These are phyloP conservation scores for Salix exigua DNA, from an alignment of 345 rosid genomes.

Conservation along the genomic window DNA sequence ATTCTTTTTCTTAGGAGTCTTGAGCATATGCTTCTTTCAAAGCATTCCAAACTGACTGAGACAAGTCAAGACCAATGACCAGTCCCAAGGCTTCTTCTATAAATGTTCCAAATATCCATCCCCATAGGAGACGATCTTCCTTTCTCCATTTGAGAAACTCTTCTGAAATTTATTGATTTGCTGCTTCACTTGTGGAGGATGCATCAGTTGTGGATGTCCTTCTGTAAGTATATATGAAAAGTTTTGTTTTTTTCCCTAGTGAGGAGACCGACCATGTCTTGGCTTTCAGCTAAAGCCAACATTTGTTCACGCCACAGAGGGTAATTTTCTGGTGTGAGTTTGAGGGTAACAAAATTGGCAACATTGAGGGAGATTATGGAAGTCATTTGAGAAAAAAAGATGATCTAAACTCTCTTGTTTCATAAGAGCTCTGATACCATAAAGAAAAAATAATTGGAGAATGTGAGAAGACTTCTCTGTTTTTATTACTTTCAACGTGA, in stretches of 20 bases:
- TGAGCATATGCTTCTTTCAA: background rate
- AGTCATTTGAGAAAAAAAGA: background rate
- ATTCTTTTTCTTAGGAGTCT: background rate
- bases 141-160: slow-evolving; percentile 2
- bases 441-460: no score
- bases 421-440: background rate
- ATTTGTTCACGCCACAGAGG: slow-evolving; percentile 1
- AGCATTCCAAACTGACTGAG: background rate
- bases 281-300: background rate
- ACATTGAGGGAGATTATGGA: background rate
- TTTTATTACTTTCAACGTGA: no score
- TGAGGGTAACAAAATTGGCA: slow-evolving; percentile 2
- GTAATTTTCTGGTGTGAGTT: background rate
- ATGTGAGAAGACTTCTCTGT: no score
- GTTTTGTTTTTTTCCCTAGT: background rate
- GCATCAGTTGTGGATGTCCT: background rate
- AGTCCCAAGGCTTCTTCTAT: background rate
- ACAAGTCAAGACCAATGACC: background rate
- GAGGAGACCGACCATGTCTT: background rate
- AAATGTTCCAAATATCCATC: background rate
- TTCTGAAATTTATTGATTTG: background rate
- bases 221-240: background rate
- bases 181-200: background rate
- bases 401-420: background rate
- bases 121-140: background rate